These are phyloP conservation scores for Hepatocystis sp. DNA, from an alignment of 169 alveolate genomes.

Conservation along the genomic window DNA sequence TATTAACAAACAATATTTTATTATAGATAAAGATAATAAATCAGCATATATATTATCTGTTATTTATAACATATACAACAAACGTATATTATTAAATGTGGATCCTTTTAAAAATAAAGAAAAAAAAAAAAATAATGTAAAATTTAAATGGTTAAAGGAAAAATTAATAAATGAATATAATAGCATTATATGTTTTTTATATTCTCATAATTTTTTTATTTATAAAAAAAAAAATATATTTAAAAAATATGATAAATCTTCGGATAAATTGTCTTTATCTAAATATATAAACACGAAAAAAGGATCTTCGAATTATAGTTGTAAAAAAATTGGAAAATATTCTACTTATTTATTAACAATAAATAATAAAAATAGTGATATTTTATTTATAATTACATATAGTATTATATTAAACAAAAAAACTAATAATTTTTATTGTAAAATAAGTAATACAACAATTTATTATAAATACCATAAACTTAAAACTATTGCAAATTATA, in stretches of 20 bases:
- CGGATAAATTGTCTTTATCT: too few relatives aligned
- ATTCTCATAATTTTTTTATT: too few relatives aligned
- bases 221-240: too few relatives aligned
- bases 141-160: too few relatives aligned
- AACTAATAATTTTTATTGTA: background rate
- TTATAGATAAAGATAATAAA: conserved; percentile 13
- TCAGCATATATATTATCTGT: conserved; percentile 5
- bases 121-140: too few relatives aligned
- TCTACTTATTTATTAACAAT: conserved; percentile 4
- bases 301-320: too few relatives aligned
- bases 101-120: background rate
- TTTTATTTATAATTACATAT: conserved; percentile 2
- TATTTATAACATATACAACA: conserved; percentile 6
- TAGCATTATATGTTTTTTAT: too few relatives aligned
- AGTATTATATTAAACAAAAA: background rate
- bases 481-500: conserved; percentile 46
- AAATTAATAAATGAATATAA: too few relatives aligned
- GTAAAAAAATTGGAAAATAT: too few relatives aligned
- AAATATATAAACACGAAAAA: too few relatives aligned
- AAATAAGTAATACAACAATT: background rate
- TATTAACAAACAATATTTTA: conserved; percentile 29
- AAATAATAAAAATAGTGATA: conserved; percentile 10
- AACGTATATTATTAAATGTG: conserved; percentile 11
- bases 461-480: conserved; percentile 1
- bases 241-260: too few relatives aligned